phyloP scores from a whole-genome alignment of 768 basidiomycete species.

The Mycena venus region DNA sequence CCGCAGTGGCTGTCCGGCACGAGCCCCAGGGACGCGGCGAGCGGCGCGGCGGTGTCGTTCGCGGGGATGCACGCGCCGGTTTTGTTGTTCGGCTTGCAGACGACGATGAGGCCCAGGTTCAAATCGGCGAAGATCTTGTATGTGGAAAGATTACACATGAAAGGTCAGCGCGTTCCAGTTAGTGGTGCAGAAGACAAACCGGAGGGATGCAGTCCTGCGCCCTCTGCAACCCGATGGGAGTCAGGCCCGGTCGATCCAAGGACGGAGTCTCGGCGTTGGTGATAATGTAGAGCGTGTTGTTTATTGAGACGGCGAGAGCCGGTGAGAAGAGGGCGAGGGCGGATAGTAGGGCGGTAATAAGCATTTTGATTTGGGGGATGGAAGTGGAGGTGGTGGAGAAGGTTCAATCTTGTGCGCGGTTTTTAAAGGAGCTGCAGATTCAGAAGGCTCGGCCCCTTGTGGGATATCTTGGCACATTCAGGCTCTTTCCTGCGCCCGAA shows the following conservation, averaged over 20 bases:
- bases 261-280: slow-evolving; percentile 45
- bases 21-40: slow-evolving; percentile 38
- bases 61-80: slow-evolving; percentile 30
- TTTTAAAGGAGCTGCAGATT: slow-evolving; percentile 1
- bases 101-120: slow-evolving; percentile 42
- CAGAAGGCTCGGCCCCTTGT: not conserved
- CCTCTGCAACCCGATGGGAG: slow-evolving; percentile 38
- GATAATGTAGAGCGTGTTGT: slow-evolving; percentile 36
- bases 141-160: not conserved
- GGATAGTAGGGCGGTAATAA: slow-evolving; percentile 1
- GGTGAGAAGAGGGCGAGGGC: not conserved
- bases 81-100: slow-evolving; percentile 39
- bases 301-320: slow-evolving; percentile 4
- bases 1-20: slow-evolving; percentile 32
- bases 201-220: slow-evolving; percentile 40
- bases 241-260: slow-evolving; percentile 39
- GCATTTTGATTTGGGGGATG: not conserved
- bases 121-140: slow-evolving; percentile 36
- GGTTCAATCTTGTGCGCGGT: not conserved
- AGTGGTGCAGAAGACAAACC: slow-evolving; percentile 21
- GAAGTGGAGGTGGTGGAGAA: not conserved
- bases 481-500: not conserved
- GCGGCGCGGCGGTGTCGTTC: slow-evolving; percentile 41
- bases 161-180: not conserved
- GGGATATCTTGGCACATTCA: not conserved